Percentiles rank a stretch among this genome's conserved stretches.
phyloP scores from a whole-genome alignment of 2,329 filamentous ascomycete species.

The Pseudogymnoascus sp. region DNA sequence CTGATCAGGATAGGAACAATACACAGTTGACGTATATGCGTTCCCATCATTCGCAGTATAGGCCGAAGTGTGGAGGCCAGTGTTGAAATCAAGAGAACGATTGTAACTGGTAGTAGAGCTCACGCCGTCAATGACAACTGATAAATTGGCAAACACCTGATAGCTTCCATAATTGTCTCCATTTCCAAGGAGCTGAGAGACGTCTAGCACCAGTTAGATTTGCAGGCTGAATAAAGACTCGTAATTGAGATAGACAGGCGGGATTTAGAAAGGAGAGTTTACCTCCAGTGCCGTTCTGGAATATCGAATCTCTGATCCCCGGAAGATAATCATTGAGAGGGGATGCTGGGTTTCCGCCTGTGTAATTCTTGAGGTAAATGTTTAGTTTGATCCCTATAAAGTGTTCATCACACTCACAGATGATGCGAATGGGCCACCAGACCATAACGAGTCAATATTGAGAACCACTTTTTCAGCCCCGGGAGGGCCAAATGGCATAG shows the following conservation, averaged over 20 bases:
- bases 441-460: slow-evolving; percentile 44
- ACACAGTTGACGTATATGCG: slow-evolving; percentile 30
- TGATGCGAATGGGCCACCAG: slow-evolving; percentile 40
- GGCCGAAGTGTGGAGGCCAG: slow-evolving; percentile 32
- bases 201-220: slow-evolving; percentile 21
- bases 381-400: background rate
- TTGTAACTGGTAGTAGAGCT: slow-evolving; percentile 29
- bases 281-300: slow-evolving; percentile 41
- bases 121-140: slow-evolving; percentile 31
- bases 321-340: slow-evolving; percentile 31
- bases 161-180: slow-evolving; percentile 38
- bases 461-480: slow-evolving; percentile 36
- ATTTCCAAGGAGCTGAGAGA: slow-evolving; percentile 33
- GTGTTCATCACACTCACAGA: slow-evolving; percentile 23
- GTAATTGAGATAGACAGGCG: background rate
- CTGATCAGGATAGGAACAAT: slow-evolving; percentile 38
- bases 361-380: slow-evolving; percentile 32
- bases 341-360: slow-evolving; percentile 37
- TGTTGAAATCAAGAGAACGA: slow-evolving; percentile 36
- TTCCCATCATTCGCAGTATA: slow-evolving; percentile 30
- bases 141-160: slow-evolving; percentile 39
- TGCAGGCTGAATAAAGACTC: background rate
- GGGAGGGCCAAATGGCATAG: slow-evolving; percentile 36
- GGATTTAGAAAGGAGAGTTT: slow-evolving; percentile 11
- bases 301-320: slow-evolving; percentile 39